Conservation (phyloP, 2,329 filamentous ascomycete species). For the Aspergillus nomiae region DNA sequence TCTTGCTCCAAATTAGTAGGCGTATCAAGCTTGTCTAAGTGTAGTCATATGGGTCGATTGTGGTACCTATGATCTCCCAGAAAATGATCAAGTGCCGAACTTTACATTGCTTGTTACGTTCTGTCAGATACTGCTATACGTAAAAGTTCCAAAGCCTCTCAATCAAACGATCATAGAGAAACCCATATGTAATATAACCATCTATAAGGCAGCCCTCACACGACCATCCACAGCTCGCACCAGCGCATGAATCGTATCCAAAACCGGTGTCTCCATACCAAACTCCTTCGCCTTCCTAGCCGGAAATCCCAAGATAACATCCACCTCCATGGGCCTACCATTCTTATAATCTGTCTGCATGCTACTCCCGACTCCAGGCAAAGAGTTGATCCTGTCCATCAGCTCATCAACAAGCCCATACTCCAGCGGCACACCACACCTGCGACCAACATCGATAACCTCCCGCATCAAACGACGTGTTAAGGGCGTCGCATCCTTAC, state of each 20-base stretch:
- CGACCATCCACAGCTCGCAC: conserved; percentile 30
- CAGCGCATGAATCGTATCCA: conserved; percentile 43
- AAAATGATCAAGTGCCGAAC: background rate
- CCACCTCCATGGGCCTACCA: conserved; percentile 48
- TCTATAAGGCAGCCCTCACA: conserved; percentile 3
- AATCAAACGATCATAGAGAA: background rate
- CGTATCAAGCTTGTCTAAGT: background rate
- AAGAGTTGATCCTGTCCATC: conserved; percentile 40
- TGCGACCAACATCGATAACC: conserved; percentile 44
- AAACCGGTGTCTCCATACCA: conserved; percentile 40
- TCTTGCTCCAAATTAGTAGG: background rate
- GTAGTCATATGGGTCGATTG: background rate
- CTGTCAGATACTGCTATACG: background rate
- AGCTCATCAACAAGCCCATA: conserved; percentile 42
- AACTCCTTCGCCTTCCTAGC: conserved; percentile 43
- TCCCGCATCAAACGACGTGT: conserved; percentile 47
- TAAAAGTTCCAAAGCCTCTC: too few species aligned
- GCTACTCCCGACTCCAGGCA: conserved; percentile 46
- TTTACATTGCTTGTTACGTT: background rate
- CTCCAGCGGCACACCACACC: conserved; percentile 40
- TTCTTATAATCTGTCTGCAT: conserved; percentile 49
- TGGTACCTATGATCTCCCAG: too few species aligned
- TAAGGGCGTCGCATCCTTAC: conserved; percentile 40
- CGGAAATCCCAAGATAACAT: conserved; percentile 49
- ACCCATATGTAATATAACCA: background rate